These are phyloP conservation scores for Pezicula radicicola DNA, from an alignment of 2,329 filamentous ascomycete species.

Conservation along the genomic window DNA sequence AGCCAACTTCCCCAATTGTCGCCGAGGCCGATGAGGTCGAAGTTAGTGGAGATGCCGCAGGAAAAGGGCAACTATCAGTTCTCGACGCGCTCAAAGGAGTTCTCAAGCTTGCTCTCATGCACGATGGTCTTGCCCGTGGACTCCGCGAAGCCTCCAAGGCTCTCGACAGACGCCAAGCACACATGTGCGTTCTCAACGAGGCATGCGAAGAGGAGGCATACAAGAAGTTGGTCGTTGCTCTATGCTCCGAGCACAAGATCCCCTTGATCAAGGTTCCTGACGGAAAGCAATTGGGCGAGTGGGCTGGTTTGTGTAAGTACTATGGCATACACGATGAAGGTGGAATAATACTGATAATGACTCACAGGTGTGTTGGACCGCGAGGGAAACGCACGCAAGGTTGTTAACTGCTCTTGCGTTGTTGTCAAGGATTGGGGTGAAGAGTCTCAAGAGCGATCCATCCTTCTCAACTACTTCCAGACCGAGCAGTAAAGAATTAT, in stretches of 20 bases:
- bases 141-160: conserved; percentile 98
- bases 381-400: conserved; percentile 99
- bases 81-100: conserved; percentile 98
- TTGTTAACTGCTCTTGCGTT: conserved; percentile 99
- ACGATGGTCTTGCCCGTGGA: conserved; percentile 98
- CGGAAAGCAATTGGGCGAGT: conserved; percentile 99
- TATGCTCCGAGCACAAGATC: conserved; percentile 99
- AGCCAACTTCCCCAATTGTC: conserved; percentile 84
- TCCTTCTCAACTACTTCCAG: conserved; percentile 99
- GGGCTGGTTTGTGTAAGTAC: conserved; percentile 96
- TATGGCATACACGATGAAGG: conserved; percentile 14
- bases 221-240: conserved; percentile 99
- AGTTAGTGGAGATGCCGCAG: conserved; percentile 83
- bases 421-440: conserved; percentile 99
- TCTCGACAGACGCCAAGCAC: conserved; percentile 95
- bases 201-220: conserved; percentile 99
- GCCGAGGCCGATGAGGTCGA: conserved; percentile 83
- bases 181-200: conserved; percentile 99
- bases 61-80: conserved; percentile 93
- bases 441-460: conserved; percentile 97
- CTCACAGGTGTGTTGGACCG: conserved; percentile 88
- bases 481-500: conserved; percentile 63
- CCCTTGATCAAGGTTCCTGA: conserved; percentile 99
- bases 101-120: conserved; percentile 97
- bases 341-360: conserved; percentile 10